A percentile compares a stretch with the other conserved stretches of the same genome.
phyloP scores from a whole-genome alignment of 805 yeast genomes.

The Tetrapisispora namnaoensis region DNA sequence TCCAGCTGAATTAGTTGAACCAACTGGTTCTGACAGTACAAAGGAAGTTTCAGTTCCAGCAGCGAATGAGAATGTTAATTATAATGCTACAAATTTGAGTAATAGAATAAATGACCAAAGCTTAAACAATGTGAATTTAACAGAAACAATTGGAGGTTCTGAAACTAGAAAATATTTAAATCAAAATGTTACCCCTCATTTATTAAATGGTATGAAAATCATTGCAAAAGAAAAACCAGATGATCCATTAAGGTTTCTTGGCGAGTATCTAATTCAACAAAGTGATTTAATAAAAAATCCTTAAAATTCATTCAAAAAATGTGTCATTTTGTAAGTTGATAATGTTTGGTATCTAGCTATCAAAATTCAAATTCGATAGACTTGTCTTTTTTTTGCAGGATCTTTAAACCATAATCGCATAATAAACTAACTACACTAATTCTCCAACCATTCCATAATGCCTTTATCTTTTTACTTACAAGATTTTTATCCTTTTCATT shows the following conservation, averaged over 20 bases:
- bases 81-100: not conserved
- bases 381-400: constrained; percentile 37
- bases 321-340: not conserved
- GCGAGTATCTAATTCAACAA: constrained; percentile 41
- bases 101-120: not conserved
- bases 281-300: constrained; percentile 15
- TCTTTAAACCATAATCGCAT: constrained; percentile 73
- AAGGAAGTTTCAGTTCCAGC: not conserved
- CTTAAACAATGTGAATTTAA: constrained; percentile 16
- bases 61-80: not conserved
- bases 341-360: not conserved
- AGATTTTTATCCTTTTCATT: not conserved
- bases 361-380: constrained; percentile 25
- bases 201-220: constrained; percentile 53
- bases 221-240: constrained; percentile 44
- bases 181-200: constrained; percentile 48
- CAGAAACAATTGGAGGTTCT: constrained; percentile 60
- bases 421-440: constrained; percentile 69
- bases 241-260: constrained; percentile 44
- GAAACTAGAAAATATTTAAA: constrained; percentile 62
- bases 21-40: not conserved
- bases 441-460: constrained; percentile 84
- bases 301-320: not conserved
- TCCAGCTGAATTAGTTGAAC: not conserved
- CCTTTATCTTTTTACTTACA: constrained; percentile 8